These are phyloP conservation scores for Ramularia endophylla DNA, from an alignment of 2,329 filamentous ascomycete genomes.

Conservation along the genomic window DNA sequence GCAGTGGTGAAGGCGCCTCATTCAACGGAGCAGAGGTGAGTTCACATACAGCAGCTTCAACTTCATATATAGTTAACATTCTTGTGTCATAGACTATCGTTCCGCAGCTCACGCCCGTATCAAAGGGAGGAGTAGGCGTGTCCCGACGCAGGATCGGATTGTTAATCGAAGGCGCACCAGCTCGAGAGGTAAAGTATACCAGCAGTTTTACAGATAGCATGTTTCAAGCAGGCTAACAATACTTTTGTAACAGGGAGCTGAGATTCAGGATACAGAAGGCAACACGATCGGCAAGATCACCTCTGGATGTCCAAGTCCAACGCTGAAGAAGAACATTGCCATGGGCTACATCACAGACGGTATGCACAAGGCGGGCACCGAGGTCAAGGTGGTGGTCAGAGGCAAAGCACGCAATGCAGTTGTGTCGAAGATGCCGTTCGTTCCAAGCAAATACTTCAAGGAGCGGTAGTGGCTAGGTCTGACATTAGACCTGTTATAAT, in stretches of 20 bases:
- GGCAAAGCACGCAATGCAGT: conserved; percentile 69
- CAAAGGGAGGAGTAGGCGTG: conserved; percentile 47
- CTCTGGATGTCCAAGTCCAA: conserved; percentile 84
- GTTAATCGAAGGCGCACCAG: conserved; percentile 76
- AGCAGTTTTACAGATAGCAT: too few relatives aligned
- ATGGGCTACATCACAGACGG: conserved; percentile 89
- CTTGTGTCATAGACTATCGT: conserved; percentile 50
- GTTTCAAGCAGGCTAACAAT: too few relatives aligned
- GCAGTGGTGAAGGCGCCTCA: conserved; percentile 51
- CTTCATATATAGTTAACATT: too few relatives aligned
- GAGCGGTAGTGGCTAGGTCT: conserved; percentile 8
- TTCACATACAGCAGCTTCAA: too few relatives aligned
- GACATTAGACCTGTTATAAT: conserved; percentile 3
- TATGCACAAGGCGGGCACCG: conserved; percentile 75
- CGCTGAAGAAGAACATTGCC: conserved; percentile 81
- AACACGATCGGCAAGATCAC: conserved; percentile 73
- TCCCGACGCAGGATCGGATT: conserved; percentile 72
- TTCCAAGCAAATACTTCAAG: conserved; percentile 70
- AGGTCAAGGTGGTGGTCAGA: conserved; percentile 70
- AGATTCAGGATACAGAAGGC: conserved; percentile 62
- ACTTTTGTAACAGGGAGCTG: conserved; percentile 50
- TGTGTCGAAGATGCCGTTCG: conserved; percentile 85
- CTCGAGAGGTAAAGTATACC: conserved; percentile 65
- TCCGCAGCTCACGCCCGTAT: conserved; percentile 57
- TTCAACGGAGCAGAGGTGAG: conserved; percentile 70